Conservation (phyloP, 495 filamentous ascomycete species). For the Bathelium albidoporum region DNA sequence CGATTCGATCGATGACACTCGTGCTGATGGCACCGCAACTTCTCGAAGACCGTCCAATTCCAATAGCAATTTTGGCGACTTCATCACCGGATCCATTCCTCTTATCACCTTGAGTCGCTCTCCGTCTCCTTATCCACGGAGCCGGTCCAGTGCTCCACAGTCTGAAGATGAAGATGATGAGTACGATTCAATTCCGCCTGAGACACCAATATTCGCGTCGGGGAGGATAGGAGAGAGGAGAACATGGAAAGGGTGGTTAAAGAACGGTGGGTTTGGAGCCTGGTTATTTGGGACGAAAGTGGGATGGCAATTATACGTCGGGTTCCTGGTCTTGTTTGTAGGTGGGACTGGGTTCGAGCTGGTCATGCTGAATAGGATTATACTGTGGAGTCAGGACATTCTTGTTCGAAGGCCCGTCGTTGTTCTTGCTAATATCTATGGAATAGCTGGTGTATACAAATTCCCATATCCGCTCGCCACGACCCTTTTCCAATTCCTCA, state of each 20-base stretch:
- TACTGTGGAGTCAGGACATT: conserved; percentile 32
- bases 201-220: conserved; percentile 17
- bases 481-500: conserved; percentile 39
- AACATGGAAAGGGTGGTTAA: conserved; percentile 24
- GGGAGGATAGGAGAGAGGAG: conserved; percentile 19
- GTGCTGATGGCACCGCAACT: conserved; percentile 11
- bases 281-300: conserved; percentile 40
- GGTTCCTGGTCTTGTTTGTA: conserved; percentile 37
- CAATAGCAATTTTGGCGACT: conserved; percentile 16
- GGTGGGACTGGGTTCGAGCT: conserved; percentile 35
- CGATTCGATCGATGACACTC: conserved; percentile 4
- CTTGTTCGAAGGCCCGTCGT: conserved; percentile 1
- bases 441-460: conserved; percentile 42
- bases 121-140: conserved; percentile 31
- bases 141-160: conserved; percentile 25
- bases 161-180: conserved; percentile 33
- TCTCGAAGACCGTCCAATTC: conserved; percentile 20
- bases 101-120: conserved; percentile 33
- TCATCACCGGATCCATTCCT: conserved; percentile 24
- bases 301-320: conserved; percentile 43
- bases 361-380: conserved; percentile 41
- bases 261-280: conserved; percentile 36
- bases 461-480: conserved; percentile 42
- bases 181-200: conserved; percentile 18
- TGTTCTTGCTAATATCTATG: conserved; percentile 11